Percentiles rank a stretch among this genome's conserved stretches.
These are phyloP conservation scores for Penicillium sp. DNA, from an alignment of 2,329 filamentous ascomycete species.

Conservation along the genomic window DNA sequence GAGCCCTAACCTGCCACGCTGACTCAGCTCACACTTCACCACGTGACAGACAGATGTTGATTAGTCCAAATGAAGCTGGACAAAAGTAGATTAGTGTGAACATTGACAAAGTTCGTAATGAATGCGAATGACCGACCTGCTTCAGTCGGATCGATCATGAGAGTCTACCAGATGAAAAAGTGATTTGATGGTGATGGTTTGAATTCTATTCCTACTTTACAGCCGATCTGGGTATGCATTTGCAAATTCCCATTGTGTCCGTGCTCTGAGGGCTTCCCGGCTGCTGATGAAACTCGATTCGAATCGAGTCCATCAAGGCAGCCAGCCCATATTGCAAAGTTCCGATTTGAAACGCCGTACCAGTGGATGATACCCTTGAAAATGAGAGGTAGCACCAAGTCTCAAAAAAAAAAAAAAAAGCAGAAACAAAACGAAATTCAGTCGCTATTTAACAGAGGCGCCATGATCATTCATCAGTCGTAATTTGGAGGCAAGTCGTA, in stretches of 20 bases:
- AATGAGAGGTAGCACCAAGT: not conserved
- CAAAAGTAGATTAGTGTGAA: not conserved
- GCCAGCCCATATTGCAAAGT: not conserved
- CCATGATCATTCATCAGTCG: slow-evolving; percentile 19
- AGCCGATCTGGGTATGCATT: slow-evolving; percentile 13
- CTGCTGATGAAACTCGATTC: not conserved
- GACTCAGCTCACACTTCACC: slow-evolving; percentile 6
- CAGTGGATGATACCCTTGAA: not conserved
- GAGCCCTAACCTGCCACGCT: slow-evolving; percentile 36
- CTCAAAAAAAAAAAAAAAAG: slow-evolving; percentile 2
- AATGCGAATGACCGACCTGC: not conserved
- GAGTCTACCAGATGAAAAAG: not conserved
- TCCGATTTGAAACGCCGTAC: slow-evolving; percentile 19
- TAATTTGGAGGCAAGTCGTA: slow-evolving; percentile 16
- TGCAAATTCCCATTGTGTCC: slow-evolving; percentile 4
- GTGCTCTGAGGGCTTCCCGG: not conserved
- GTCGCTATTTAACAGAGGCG: slow-evolving; percentile 12
- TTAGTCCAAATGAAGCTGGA: not conserved
- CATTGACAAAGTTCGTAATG: not conserved
- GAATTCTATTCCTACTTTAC: slow-evolving; percentile 21
- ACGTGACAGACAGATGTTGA: not conserved
- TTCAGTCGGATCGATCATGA: too few relatives aligned
- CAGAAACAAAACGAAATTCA: slow-evolving; percentile 9
- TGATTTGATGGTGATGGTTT: not conserved
- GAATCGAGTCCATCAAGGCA: not conserved